phyloP scores from a whole-genome alignment of 176 grass and related monocot species.

The Oryza punctata region DNA sequence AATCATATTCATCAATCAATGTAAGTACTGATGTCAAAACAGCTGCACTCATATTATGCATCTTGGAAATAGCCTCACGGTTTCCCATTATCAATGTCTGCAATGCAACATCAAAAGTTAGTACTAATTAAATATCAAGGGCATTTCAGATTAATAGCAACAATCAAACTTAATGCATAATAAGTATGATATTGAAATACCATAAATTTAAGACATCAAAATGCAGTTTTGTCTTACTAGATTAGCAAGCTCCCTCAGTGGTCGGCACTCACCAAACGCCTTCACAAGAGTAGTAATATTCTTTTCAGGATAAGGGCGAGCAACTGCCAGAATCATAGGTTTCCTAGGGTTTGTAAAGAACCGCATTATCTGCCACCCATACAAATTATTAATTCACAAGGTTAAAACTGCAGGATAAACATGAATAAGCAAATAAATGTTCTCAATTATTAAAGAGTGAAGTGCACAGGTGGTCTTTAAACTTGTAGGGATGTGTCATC shows the following conservation, averaged over 20 bases:
- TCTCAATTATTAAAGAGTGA: not conserved
- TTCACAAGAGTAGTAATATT: conserved; percentile 84
- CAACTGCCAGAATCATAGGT: conserved; percentile 83
- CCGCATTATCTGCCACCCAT: conserved; percentile 69
- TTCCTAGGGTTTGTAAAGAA: conserved; percentile 94
- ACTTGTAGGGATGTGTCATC: too few species aligned
- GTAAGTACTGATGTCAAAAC: conserved; percentile 76
- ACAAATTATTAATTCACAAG: conserved; percentile 39
- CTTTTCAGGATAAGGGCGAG: conserved; percentile 79
- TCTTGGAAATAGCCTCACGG: conserved; percentile 77
- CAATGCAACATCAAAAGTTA: conserved; percentile 30
- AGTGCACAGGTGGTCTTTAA: too few species aligned
- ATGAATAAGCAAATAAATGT: conserved; percentile 1
- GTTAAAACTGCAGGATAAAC: conserved; percentile 14
- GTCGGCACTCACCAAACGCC: conserved; percentile 83
- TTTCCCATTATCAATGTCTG: conserved; percentile 92
- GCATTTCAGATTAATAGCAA: conserved; percentile 10
- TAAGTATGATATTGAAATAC: conserved; percentile 1
- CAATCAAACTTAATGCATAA: not conserved
- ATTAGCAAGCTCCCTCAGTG: conserved; percentile 76
- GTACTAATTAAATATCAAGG: conserved; percentile 4
- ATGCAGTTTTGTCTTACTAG: conserved; percentile 56
- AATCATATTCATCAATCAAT: conserved; percentile 79
- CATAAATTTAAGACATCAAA: conserved; percentile 3
- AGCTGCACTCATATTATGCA: conserved; percentile 74